Percentiles rank a stretch among this genome's conserved stretches.
phyloP scores from a whole-genome alignment of 2,329 filamentous ascomycete species.

The Curvularia spicifera region DNA sequence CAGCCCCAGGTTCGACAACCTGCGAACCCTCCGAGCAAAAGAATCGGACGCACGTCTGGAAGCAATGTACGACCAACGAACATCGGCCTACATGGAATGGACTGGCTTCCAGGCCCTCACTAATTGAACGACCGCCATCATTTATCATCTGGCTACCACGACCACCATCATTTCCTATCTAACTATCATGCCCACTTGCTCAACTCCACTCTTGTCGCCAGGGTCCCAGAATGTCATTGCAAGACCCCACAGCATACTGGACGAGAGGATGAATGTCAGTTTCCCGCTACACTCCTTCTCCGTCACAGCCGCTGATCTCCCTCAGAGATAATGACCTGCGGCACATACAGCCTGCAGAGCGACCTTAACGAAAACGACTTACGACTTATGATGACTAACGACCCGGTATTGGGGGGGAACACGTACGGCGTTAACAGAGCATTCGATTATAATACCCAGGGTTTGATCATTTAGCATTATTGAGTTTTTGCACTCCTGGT shows the following conservation, averaged over 20 bases:
- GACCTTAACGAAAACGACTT: constrained; percentile 10
- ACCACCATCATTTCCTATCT: not conserved
- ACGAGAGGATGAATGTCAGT: constrained; percentile 7
- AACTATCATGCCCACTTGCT: not conserved
- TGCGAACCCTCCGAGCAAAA: constrained; percentile 44
- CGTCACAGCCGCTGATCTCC: not conserved
- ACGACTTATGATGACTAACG: constrained; percentile 14
- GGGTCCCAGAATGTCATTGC: not conserved
- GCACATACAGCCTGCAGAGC: constrained; percentile 5
- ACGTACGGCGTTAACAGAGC: constrained; percentile 12
- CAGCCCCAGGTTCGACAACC: constrained; percentile 35
- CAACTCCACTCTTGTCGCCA: not conserved
- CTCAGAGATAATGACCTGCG: constrained; percentile 8
- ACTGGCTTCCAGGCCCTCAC: constrained; percentile 23
- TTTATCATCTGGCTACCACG: not conserved
- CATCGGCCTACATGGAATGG: constrained; percentile 40
- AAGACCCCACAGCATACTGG: constrained; percentile 2
- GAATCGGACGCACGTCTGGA: constrained; percentile 46
- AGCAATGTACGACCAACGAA: constrained; percentile 38
- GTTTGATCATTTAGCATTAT: constrained; percentile 15
- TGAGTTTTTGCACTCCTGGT: constrained; percentile 6
- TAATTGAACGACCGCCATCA: not conserved
- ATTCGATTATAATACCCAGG: constrained; percentile 21
- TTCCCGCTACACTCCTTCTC: not conserved
- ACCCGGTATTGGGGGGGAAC: constrained; percentile 4